Conservation (phyloP, 2,329 filamentous ascomycete species). For the Xylaria polymorpha region DNA sequence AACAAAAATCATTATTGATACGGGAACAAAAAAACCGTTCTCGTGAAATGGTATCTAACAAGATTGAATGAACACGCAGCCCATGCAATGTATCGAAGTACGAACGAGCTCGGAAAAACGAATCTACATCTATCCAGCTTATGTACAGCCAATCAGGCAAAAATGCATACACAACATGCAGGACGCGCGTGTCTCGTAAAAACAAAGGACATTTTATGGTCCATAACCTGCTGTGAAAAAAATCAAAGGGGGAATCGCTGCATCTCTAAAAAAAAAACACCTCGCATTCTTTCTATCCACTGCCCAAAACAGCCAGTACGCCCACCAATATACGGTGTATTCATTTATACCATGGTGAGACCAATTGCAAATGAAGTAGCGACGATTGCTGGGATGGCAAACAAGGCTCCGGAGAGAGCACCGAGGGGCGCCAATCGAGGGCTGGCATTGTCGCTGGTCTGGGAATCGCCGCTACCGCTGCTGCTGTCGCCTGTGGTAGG, state of each 20-base stretch:
- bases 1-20: background rate
- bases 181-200: conserved; percentile 31
- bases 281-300: conserved; percentile 34
- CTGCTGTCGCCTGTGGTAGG: conserved; percentile 23
- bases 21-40: background rate
- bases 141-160: conserved; percentile 36
- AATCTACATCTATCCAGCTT: conserved; percentile 33
- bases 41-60: conserved; percentile 22
- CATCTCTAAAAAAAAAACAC: conserved; percentile 35
- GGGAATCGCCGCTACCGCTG: conserved; percentile 12
- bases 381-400: conserved; percentile 37
- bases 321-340: conserved; percentile 16
- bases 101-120: conserved; percentile 13
- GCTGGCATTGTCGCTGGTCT: conserved; percentile 33
- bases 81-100: conserved; percentile 13
- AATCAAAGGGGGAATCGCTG: conserved; percentile 39
- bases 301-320: conserved; percentile 33
- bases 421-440: conserved; percentile 32
- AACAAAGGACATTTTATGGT: conserved; percentile 26
- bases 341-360: conserved; percentile 34
- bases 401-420: conserved; percentile 28
- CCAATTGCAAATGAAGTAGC: conserved; percentile 39
- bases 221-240: conserved; percentile 24
- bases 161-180: conserved; percentile 36
- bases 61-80: conserved; percentile 5